Percentiles rank a stretch among this genome's conserved stretches.
Evolutionary conservation across 129 eudicot species (phyloP).

Genomic region (Scalesia atractyloides): DNA sequence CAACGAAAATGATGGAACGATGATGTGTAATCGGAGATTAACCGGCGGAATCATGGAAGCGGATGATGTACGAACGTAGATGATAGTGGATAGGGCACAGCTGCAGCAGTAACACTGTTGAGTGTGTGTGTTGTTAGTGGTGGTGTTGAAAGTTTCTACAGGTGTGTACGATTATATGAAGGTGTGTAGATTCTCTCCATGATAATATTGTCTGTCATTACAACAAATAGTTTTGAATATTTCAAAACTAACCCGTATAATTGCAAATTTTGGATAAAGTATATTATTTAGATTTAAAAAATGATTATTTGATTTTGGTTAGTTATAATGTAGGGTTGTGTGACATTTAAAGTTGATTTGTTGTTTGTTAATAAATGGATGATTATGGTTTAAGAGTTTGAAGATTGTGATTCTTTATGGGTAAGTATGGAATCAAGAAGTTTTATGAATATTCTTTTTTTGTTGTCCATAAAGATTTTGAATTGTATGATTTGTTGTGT

Average conservation of each 20-base stretch:
- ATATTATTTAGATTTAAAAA: not conserved
- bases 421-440: not conserved
- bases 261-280: not conserved
- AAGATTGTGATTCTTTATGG: not conserved
- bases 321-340: not conserved
- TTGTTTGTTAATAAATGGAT: not conserved
- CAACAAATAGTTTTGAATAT: constrained; percentile 4
- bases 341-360: not conserved
- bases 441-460: not conserved
- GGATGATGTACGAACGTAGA: not conserved
- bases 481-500: not conserved
- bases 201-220: not conserved
- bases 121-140: constrained; percentile 5
- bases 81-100: not conserved
- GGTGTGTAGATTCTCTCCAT: constrained; percentile 7
- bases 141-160: constrained; percentile 24
- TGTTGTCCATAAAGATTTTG: not conserved
- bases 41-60: not conserved
- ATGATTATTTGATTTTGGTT: not conserved
- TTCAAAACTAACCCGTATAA: not conserved
- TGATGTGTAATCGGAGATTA: not conserved
- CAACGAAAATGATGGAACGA: not conserved
- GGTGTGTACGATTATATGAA: constrained; percentile 33
- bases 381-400: not conserved
- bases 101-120: not conserved